Conservation (phyloP, 352 stramenopile species). For the Phytophthora cajani region DNA sequence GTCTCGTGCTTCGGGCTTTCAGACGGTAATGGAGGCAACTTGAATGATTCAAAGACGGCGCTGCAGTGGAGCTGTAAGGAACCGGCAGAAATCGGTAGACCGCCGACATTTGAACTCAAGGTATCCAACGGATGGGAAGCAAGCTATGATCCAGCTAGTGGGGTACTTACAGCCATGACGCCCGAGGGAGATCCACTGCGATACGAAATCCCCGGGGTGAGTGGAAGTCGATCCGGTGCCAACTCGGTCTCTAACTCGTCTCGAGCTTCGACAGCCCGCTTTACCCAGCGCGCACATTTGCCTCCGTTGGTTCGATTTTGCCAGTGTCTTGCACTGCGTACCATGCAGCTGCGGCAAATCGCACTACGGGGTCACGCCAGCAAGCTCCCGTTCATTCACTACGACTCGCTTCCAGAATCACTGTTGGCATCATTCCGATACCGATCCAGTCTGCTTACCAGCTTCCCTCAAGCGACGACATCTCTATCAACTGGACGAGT, state of each 20-base stretch:
- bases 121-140: conserved; percentile 46
- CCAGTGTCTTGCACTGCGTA: conserved; percentile 58
- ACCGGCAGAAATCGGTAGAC: conserved; percentile 40
- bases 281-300: conserved; percentile 16
- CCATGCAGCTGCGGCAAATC: conserved; percentile 55
- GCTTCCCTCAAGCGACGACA: conserved; percentile 5
- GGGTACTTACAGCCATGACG: conserved; percentile 34
- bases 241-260: conserved; percentile 6
- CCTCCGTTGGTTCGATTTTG: conserved; percentile 52
- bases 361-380: conserved; percentile 41
- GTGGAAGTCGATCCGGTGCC: conserved; percentile 5
- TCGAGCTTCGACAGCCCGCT: conserved; percentile 1
- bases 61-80: conserved; percentile 63
- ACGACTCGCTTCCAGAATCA: conserved; percentile 50
- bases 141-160: conserved; percentile 40
- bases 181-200: conserved; percentile 27
- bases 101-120: conserved; percentile 50
- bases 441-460: conserved; percentile 16
- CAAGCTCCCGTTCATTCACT: conserved; percentile 62
- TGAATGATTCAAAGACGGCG: conserved; percentile 15
- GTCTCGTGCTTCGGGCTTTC: conserved; percentile 49
- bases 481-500: conserved; percentile 3
- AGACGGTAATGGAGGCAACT: not conserved
- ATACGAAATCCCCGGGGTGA: conserved; percentile 34
- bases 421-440: conserved; percentile 52